Conservation (phyloP, 2,329 filamentous ascomycete species). For the Colletotrichum godetiae region DNA sequence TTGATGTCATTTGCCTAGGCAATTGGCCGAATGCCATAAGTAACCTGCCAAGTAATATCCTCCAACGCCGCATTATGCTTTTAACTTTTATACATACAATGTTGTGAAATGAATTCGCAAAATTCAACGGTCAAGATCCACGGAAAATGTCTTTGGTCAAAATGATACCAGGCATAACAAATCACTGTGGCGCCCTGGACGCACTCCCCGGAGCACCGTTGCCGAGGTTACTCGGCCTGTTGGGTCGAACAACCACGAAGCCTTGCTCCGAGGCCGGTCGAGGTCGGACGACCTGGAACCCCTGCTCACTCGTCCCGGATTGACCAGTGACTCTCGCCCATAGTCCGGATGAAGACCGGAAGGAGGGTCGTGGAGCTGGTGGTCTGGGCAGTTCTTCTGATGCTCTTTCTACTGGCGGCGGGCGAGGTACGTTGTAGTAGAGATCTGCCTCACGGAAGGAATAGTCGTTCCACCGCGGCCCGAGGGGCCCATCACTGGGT, state of each 20-base stretch:
- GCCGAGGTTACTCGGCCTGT: constrained; percentile 5
- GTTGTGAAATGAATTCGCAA: background rate
- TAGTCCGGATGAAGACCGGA: constrained; percentile 18
- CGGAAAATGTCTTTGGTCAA: background rate
- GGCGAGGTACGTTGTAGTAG: constrained; percentile 41
- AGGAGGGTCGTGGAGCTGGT: background rate
- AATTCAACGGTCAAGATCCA: background rate
- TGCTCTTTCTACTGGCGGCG: background rate
- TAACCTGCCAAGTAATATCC: background rate
- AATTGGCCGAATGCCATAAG: background rate
- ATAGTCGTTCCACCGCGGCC: constrained; percentile 46
- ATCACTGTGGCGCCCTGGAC: background rate
- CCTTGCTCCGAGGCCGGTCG: background rate
- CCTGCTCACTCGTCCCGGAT: background rate
- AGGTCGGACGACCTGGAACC: constrained; percentile 15
- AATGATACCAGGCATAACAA: background rate
- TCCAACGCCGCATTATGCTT: background rate
- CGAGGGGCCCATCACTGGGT: constrained; percentile 30
- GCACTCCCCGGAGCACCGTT: background rate
- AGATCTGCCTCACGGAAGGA: constrained; percentile 50
- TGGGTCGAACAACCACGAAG: constrained; percentile 19
- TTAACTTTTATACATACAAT: background rate
- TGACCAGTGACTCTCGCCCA: constrained; percentile 27
- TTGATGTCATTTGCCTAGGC: background rate
- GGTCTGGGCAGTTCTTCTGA: constrained; percentile 15